Evolutionary conservation across 306 rosid genomes (phyloP), one percentile per base, ranked within the genome.

Genomic region (Lathyrus sativus): DNA sequence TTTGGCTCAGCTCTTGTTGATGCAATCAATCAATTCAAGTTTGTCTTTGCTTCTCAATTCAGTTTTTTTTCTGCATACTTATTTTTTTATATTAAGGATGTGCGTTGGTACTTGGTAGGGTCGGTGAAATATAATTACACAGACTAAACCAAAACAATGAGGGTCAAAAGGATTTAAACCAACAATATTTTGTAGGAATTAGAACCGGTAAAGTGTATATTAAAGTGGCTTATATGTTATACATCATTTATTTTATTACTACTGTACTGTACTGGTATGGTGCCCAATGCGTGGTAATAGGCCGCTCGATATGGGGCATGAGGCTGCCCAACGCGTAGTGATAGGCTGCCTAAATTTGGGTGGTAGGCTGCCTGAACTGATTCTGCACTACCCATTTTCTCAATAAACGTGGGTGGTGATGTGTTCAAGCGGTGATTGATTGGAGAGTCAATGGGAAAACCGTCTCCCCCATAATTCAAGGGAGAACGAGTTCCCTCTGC

Each of bases 11-110:
- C 96, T 69, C 89, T 90, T 58, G 26, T 78, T 31, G 91, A 86
- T 74, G 96, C 88, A 60, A 61, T 90, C 72, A 86, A 86, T 81
- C 96, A 90, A 65, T 82, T 90, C 76, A 90, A 86, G 96, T 90
- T 65, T 62, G 95, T 72, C 72, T 58, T n/a, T 10, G 46, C 60
- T 71, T 76, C 80, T 58, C 63, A 42, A 49, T 28, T 29, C 15
- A 61, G n/a, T 53, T 48, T 45, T 24, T 24, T 65, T 44, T 48
- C 49, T 49, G 18, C 66, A 7, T 37, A 11, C 14, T 11, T 42
- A 19, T 0, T 44, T 2, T 26, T 73, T 43, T 63, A 46, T 28
- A 18, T 42, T 28, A 31, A 65, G 55, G 7, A 50, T 67, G 49
- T 35, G 54, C 43, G 43, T 71, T 71, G 50, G 58, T 38, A 38